Conservation (phyloP, 225 moss, liverwort and hornwort genomes). For the Climacium dendroides region DNA sequence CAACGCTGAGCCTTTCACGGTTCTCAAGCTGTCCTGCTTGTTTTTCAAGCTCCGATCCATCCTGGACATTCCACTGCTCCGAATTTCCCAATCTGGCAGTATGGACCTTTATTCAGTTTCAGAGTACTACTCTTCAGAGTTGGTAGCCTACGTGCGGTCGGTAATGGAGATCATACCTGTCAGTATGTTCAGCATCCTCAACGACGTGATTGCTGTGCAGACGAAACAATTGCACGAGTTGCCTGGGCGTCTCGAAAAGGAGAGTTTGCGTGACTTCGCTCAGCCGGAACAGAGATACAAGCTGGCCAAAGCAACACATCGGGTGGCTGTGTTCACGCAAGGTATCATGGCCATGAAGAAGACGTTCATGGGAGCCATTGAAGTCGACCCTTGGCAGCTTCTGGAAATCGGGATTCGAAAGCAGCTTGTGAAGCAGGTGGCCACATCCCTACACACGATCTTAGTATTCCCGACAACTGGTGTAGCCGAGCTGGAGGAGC, state of each 20-base stretch:
- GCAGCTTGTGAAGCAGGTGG: conserved; percentile 90
- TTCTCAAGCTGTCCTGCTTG: conserved; percentile 88
- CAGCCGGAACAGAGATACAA: conserved; percentile 87
- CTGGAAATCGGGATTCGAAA: conserved; percentile 92
- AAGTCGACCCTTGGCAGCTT: conserved; percentile 95
- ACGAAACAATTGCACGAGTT: conserved; percentile 75
- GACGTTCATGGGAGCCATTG: conserved; percentile 91
- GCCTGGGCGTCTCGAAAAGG: conserved; percentile 89
- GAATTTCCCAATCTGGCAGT: conserved; percentile 93
- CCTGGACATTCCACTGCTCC: conserved; percentile 85
- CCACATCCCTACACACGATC: conserved; percentile 54
- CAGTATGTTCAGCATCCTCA: conserved; percentile 91
- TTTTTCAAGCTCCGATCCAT: conserved; percentile 95
- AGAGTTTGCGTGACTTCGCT: conserved; percentile 69
- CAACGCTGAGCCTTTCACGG: conserved; percentile 75
- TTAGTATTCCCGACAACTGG: conserved; percentile 58
- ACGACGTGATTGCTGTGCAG: conserved; percentile 77
- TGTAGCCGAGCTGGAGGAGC: conserved; percentile 53
- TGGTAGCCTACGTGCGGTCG: conserved; percentile 77
- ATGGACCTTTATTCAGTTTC: conserved; percentile 95
- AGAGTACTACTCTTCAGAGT: conserved; percentile 91
- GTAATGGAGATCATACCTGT: conserved; percentile 93
- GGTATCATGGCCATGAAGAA: conserved; percentile 99
- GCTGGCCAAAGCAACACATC: conserved; percentile 89
- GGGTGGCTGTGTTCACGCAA: conserved; percentile 95